Conservation (phyloP, 495 filamentous ascomycete species). For the Parathielavia hyrcaniae region DNA sequence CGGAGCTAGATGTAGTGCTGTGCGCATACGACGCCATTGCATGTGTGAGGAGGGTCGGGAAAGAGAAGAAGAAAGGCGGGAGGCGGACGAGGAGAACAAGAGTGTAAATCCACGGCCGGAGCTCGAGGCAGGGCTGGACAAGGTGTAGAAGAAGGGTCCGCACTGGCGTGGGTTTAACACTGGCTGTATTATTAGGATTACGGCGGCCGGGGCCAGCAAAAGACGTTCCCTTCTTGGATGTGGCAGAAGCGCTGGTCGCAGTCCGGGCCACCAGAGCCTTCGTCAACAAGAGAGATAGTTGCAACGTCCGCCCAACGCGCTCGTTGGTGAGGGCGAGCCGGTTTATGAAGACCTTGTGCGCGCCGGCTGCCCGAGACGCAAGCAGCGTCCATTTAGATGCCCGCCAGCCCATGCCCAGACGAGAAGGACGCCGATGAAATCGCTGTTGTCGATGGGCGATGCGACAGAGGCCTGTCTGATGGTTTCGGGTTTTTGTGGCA, state of each 20-base stretch:
- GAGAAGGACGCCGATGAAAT: background rate
- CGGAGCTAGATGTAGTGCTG: conserved; percentile 40
- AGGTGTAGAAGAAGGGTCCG: conserved; percentile 20
- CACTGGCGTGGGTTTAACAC: conserved; percentile 21
- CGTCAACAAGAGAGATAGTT: conserved; percentile 17
- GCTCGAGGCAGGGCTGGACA: conserved; percentile 21
- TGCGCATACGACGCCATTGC: conserved; percentile 48
- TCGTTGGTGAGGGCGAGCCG: conserved; percentile 17
- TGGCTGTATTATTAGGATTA: conserved; percentile 17
- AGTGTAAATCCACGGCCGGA: conserved; percentile 25
- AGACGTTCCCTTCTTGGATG: background rate
- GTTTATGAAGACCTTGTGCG: conserved; percentile 23
- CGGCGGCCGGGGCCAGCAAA: conserved; percentile 6
- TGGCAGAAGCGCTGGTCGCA: background rate
- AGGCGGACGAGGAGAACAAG: conserved; percentile 19
- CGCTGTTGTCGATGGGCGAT: conserved; percentile 7
- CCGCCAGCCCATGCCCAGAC: conserved; percentile 13
- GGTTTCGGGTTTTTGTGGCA: conserved; percentile 20
- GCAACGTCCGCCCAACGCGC: conserved; percentile 11
- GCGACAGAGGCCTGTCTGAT: conserved; percentile 19
- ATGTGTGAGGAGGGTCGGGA: conserved; percentile 25
- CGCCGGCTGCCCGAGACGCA: conserved; percentile 6
- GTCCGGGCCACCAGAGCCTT: conserved; percentile 20
- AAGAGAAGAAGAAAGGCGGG: conserved; percentile 18
- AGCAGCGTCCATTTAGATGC: conserved; percentile 9